Evolutionary conservation across 2,329 filamentous ascomycete species (phyloP).

Genomic region (Coniochaeta prunicola): DNA sequence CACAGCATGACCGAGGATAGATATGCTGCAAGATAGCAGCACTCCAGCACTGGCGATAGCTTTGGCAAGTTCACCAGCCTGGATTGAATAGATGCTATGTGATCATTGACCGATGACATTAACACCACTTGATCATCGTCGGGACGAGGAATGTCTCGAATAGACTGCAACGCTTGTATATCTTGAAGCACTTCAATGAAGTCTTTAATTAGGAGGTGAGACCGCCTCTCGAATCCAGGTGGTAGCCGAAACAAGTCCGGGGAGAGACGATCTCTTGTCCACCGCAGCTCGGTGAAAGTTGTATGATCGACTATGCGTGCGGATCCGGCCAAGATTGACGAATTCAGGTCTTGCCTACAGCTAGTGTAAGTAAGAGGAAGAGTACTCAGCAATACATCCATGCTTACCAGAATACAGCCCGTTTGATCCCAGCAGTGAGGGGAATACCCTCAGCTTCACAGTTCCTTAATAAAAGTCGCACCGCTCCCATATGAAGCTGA

Average conservation of each 20-base stretch:
- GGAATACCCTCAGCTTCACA: slow-evolving; percentile 19
- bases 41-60: slow-evolving; percentile 17
- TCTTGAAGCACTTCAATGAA: slow-evolving; percentile 30
- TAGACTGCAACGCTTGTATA: slow-evolving; percentile 27
- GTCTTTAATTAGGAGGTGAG: slow-evolving; percentile 17
- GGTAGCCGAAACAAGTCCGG: slow-evolving; percentile 22
- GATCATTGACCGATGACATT: slow-evolving; percentile 28
- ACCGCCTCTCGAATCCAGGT: slow-evolving; percentile 20
- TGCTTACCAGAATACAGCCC: slow-evolving; percentile 34
- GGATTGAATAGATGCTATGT: slow-evolving; percentile 34
- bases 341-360: slow-evolving; percentile 34
- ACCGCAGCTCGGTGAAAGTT: slow-evolving; percentile 32
- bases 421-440: slow-evolving; percentile 31
- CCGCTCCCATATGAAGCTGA: slow-evolving; percentile 32
- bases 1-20: slow-evolving; percentile 31
- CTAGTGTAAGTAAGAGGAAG: neutral
- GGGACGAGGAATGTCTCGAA: slow-evolving; percentile 21
- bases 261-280: slow-evolving; percentile 26
- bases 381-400: slow-evolving; percentile 3
- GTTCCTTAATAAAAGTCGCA: slow-evolving; percentile 24
- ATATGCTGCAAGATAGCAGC: slow-evolving; percentile 31
- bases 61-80: slow-evolving; percentile 20
- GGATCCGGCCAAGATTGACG: slow-evolving; percentile 29
- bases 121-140: slow-evolving; percentile 11
- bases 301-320: slow-evolving; percentile 29